Evolutionary conservation across 139 green algal species (phyloP).

Genomic region (Nannochloris sp.): DNA sequence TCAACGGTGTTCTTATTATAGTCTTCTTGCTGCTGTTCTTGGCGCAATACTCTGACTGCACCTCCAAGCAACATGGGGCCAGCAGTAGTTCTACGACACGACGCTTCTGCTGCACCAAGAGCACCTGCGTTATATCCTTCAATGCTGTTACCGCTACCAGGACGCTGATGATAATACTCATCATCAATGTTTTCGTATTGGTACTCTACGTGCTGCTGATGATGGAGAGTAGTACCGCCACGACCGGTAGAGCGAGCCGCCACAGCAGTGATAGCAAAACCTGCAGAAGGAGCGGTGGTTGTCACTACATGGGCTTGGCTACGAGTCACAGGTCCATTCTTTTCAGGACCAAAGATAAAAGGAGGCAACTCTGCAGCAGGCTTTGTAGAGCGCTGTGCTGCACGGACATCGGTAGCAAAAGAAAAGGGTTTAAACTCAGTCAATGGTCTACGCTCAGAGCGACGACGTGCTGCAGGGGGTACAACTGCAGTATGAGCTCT

Average conservation of each 20-base stretch:
- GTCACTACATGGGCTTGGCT: not conserved
- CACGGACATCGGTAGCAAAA: conserved; percentile 31
- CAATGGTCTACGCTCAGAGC: conserved; percentile 22
- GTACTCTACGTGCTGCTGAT: too few species aligned
- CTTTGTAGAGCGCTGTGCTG: not conserved
- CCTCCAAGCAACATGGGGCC: not conserved
- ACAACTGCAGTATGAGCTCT: not conserved
- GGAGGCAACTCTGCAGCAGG: not conserved
- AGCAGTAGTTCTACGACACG: not conserved
- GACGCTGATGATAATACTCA: too few species aligned
- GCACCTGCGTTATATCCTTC: too few species aligned
- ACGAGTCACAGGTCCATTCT: not conserved
- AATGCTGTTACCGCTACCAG: too few species aligned
- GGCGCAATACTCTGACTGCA: not conserved
- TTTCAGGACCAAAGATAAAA: conserved; percentile 5
- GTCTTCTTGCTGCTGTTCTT: not conserved
- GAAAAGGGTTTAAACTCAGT: conserved; percentile 48
- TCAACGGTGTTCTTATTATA: not conserved
- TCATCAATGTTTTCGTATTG: too few species aligned
- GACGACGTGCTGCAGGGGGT: conserved; percentile 1
- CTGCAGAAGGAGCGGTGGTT: not conserved
- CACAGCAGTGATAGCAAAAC: not conserved
- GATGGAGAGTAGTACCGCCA: too few species aligned
- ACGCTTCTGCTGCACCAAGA: too few species aligned
- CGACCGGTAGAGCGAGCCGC: not conserved